phyloP scores from a whole-genome alignment of 257 asterid species.

The Lantana camara region DNA sequence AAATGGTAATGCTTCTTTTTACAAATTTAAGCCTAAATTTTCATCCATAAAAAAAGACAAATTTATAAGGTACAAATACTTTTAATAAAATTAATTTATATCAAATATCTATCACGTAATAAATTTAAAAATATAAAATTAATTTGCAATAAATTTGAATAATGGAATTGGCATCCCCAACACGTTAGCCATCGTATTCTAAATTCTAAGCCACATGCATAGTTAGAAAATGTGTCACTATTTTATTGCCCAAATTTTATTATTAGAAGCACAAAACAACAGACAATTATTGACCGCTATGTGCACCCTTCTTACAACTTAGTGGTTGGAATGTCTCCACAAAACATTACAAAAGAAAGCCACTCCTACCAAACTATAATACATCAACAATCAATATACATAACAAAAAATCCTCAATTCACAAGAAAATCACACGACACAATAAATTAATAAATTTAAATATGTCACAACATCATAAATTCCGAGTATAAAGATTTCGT shows the following conservation, averaged over 20 bases:
- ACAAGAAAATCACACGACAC: too few relatives aligned
- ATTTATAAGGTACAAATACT: too few relatives aligned
- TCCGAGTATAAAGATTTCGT: conserved; percentile 25
- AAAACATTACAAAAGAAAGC: conserved; percentile 30
- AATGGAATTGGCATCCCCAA: neutral
- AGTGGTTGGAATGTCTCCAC: conserved; percentile 56
- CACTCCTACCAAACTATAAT: neutral
- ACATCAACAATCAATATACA: neutral
- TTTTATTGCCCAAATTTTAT: neutral
- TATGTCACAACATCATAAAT: conserved; percentile 3
- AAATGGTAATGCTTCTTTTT: conserved; percentile 13
- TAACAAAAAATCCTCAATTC: too few relatives aligned
- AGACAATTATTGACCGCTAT: conserved; percentile 21
- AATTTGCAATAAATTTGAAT: too few relatives aligned
- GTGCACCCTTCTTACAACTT: conserved; percentile 20
- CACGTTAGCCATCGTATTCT: neutral
- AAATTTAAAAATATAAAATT: too few relatives aligned
- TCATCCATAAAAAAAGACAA: too few relatives aligned
- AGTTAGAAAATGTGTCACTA: neutral
- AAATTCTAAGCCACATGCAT: neutral
- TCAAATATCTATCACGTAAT: too few relatives aligned
- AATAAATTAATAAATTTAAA: neutral
- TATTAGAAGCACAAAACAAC: neutral
- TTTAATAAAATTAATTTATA: too few relatives aligned
- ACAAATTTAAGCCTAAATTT: neutral